phyloP scores from a whole-genome alignment of 2,329 filamentous ascomycete species.

The Neopestalotiopsis sp. region DNA sequence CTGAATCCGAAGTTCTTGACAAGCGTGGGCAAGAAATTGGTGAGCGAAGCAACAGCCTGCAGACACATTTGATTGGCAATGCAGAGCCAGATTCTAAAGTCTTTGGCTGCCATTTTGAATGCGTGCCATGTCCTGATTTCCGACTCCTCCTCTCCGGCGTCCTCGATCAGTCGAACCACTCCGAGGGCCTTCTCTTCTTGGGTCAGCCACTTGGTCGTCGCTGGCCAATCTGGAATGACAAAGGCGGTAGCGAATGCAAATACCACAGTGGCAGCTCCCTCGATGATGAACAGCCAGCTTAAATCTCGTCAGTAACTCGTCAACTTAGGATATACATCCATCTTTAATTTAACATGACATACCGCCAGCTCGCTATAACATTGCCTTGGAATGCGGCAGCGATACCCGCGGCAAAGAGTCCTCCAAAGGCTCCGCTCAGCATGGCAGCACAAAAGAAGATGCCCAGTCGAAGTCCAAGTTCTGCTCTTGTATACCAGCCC shows the following conservation, averaged over 20 bases:
- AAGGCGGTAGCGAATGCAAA: background rate
- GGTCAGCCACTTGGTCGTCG: constrained; percentile 10
- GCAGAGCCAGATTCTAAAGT: constrained; percentile 34
- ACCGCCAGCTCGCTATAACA: constrained; percentile 55
- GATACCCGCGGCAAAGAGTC: constrained; percentile 57
- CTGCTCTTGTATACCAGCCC: constrained; percentile 61
- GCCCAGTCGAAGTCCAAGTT: constrained; percentile 57
- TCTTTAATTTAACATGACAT: constrained; percentile 33
- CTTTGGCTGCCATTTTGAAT: constrained; percentile 35
- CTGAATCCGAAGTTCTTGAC: constrained; percentile 35
- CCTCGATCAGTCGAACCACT: constrained; percentile 24
- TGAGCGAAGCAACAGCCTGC: constrained; percentile 36
- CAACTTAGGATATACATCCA: too few species aligned
- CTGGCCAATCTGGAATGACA: constrained; percentile 15
- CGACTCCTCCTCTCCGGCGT: constrained; percentile 27
- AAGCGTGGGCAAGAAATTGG: constrained; percentile 39
- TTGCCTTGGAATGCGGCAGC: constrained; percentile 56
- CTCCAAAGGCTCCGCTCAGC: constrained; percentile 64
- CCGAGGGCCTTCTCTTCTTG: constrained; percentile 6
- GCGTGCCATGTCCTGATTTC: constrained; percentile 28
- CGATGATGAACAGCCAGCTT: constrained; percentile 16
- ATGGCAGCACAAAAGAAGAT: constrained; percentile 62
- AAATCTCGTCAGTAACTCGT: background rate
- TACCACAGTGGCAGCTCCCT: constrained; percentile 8
- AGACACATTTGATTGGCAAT: constrained; percentile 34